phyloP scores from a whole-genome alignment of 331 rosid species.

The Quercus tomentella region DNA sequence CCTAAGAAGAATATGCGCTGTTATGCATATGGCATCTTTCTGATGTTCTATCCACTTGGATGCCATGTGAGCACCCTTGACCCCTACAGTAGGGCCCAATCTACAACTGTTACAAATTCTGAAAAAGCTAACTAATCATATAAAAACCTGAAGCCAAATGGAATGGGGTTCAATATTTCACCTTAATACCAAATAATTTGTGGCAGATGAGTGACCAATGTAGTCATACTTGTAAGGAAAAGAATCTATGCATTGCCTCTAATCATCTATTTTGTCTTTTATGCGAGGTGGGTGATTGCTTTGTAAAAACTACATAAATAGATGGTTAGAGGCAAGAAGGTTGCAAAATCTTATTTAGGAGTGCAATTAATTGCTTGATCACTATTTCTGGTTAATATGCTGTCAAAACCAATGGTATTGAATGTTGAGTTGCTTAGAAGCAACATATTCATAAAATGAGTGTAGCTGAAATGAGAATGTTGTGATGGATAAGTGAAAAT shows the following conservation, averaged over 20 bases:
- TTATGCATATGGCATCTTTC: not conserved
- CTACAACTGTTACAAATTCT: not conserved
- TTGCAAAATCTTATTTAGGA: not conserved
- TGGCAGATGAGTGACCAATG: not conserved
- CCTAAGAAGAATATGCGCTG: not conserved
- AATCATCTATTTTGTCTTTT: not conserved
- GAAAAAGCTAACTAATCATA: not conserved
- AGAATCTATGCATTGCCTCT: not conserved
- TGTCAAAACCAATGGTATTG: not conserved
- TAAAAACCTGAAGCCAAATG: not conserved
- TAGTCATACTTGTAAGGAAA: not conserved
- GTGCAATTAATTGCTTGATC: not conserved
- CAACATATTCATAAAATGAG: no score
- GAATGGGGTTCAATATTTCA: not conserved
- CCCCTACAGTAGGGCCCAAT: not conserved
- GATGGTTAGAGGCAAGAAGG: not conserved
- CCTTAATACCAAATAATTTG: not conserved
- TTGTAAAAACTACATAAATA: not conserved
- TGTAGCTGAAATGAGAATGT: no score
- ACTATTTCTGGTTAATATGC: not conserved
- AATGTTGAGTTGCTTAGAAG: no score
- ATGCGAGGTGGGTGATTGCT: not conserved
- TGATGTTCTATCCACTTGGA: not conserved
- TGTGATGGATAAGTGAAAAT: no score
- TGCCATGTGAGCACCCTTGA: not conserved